These are phyloP conservation scores for Rutidosis leptorrhynchoides DNA, from an alignment of 129 eudicot genomes.

Conservation along the genomic window DNA sequence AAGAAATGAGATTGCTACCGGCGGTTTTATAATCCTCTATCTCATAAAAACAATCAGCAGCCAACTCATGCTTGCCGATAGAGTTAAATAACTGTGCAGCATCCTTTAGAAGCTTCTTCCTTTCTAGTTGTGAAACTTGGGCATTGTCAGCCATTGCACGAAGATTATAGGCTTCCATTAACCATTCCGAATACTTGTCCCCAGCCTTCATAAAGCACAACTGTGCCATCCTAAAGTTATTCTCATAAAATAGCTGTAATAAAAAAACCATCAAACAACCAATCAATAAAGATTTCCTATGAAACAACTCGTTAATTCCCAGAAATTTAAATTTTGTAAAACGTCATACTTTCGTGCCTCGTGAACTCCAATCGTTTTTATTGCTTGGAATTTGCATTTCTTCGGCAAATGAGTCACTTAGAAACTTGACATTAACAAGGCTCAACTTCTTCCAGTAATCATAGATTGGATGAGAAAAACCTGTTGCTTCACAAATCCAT, in stretches of 20 bases:
- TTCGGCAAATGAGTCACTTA: constrained; percentile 25
- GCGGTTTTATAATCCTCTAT: constrained; percentile 59
- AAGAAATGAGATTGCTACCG: constrained; percentile 42
- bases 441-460: constrained; percentile 63
- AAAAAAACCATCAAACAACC: background rate
- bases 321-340: background rate
- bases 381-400: constrained; percentile 38
- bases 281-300: background rate
- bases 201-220: constrained; percentile 74
- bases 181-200: constrained; percentile 40
- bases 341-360: constrained; percentile 39
- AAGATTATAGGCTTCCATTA: constrained; percentile 44
- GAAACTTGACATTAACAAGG: constrained; percentile 30
- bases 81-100: constrained; percentile 58
- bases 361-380: constrained; percentile 36
- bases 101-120: constrained; percentile 33
- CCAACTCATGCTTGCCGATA: constrained; percentile 37
- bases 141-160: constrained; percentile 35
- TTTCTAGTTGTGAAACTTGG: constrained; percentile 29
- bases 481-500: constrained; percentile 63
- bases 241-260: constrained; percentile 57
- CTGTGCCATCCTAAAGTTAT: constrained; percentile 60
- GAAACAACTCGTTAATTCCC: background rate
- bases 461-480: constrained; percentile 48
- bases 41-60: constrained; percentile 60